phyloP scores from a whole-genome alignment of 1,284 basidiomycete species.

The Pholiota adiposa region DNA sequence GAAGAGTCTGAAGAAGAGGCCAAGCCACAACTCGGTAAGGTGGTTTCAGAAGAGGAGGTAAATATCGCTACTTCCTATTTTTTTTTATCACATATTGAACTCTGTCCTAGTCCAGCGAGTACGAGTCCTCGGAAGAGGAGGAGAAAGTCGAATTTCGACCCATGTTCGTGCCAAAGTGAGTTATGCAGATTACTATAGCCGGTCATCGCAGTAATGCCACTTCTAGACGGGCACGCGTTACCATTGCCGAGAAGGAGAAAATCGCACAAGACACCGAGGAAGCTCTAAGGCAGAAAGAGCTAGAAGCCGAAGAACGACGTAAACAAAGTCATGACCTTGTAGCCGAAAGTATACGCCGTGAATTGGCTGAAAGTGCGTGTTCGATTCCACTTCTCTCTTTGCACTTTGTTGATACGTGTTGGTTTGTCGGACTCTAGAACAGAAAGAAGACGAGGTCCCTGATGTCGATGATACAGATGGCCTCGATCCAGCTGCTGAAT shows the following conservation, averaged over 20 bases:
- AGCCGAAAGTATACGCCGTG: constrained; percentile 84
- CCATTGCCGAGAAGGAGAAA: constrained; percentile 66
- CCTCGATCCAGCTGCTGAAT: constrained; percentile 88
- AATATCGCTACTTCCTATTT: constrained; percentile 7
- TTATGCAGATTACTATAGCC: constrained; percentile 15
- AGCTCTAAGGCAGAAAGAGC: constrained; percentile 60
- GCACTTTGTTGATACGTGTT: constrained; percentile 6
- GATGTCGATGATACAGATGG: constrained; percentile 97
- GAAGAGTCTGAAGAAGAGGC: constrained; percentile 40
- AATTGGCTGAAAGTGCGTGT: constrained; percentile 79
- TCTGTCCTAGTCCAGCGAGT: constrained; percentile 67
- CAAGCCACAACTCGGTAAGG: constrained; percentile 31
- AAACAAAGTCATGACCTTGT: constrained; percentile 87
- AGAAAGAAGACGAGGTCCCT: constrained; percentile 80
- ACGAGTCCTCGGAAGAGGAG: constrained; percentile 71
- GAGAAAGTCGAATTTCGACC: constrained; percentile 79
- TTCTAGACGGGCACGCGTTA: constrained; percentile 71
- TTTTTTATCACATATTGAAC: constrained; percentile 9
- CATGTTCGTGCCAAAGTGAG: constrained; percentile 89
- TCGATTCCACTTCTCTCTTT: neutral
- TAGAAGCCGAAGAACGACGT: constrained; percentile 73
- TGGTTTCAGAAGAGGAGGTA: constrained; percentile 50
- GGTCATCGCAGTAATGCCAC: constrained; percentile 1
- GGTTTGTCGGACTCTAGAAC: constrained; percentile 55
- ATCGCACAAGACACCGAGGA: constrained; percentile 74